These are phyloP conservation scores for Tripidium arundinaceum DNA, from an alignment of 202 grass and related monocot genomes.

Conservation along the genomic window DNA sequence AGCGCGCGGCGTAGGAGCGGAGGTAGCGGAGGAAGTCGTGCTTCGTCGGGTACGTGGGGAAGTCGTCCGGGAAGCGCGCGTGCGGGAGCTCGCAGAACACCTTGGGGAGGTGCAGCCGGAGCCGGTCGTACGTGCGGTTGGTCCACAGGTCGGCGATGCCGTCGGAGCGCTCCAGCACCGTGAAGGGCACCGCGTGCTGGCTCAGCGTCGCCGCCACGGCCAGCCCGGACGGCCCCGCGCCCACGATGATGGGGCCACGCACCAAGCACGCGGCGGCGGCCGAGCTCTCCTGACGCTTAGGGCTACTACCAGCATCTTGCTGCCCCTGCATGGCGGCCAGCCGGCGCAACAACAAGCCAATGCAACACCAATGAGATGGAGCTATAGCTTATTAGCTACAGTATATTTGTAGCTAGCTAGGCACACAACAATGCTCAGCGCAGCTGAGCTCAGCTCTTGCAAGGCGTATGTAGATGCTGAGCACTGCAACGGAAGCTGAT, in stretches of 20 bases:
- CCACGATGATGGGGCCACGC: conserved; percentile 81
- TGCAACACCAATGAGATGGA: not conserved
- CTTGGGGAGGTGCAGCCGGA: conserved; percentile 90
- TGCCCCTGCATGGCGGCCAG: conserved; percentile 35
- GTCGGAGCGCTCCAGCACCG: conserved; percentile 77
- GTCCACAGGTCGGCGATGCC: conserved; percentile 82
- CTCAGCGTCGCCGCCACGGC: conserved; percentile 80
- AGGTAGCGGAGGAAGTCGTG: conserved; percentile 80
- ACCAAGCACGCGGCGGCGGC: not conserved
- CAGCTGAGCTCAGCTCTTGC: not conserved
- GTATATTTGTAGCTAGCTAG: not conserved
- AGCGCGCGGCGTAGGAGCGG: conserved; percentile 57
- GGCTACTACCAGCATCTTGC: not conserved
- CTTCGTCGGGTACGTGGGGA: conserved; percentile 77
- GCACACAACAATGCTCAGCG: not conserved
- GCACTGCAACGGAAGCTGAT: not conserved
- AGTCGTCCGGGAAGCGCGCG: conserved; percentile 60
- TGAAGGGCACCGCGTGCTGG: conserved; percentile 47
- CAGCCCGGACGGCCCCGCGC: conserved; percentile 83
- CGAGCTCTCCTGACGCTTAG: not conserved
- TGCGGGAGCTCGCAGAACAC: conserved; percentile 81
- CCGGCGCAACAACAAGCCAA: not conserved
- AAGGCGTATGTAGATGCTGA: not conserved
- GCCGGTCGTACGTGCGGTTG: conserved; percentile 81
- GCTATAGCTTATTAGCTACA: not conserved